Evolutionary conservation across 441 rosid species (phyloP).

Genomic region (Capsella rubella): DNA sequence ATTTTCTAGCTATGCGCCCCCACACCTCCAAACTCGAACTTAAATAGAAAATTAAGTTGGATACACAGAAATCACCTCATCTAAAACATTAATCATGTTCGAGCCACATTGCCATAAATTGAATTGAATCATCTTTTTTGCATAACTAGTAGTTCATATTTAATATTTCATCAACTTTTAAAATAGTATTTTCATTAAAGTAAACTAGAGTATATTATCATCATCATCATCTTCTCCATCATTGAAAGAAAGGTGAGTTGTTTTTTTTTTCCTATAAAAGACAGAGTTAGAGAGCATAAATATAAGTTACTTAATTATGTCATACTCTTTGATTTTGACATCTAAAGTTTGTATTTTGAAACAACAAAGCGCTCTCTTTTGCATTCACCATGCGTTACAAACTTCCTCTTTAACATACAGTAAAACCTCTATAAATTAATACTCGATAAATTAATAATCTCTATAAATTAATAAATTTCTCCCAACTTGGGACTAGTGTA

Average conservation of each 20-base stretch:
- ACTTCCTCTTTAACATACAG: not conserved
- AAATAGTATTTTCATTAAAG: no score
- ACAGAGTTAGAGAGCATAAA: not conserved
- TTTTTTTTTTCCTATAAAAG: not conserved
- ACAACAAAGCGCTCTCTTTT: conserved; percentile 11
- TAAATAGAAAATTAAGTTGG: not conserved
- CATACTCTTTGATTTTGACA: conserved; percentile 18
- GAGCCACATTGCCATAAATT: conserved; percentile 19
- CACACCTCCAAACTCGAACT: conserved; percentile 6
- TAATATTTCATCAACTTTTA: no score
- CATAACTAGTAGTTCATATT: no score
- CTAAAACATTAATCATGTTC: not conserved
- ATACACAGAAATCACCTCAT: not conserved
- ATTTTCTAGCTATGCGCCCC: not conserved
- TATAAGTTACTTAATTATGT: conserved; percentile 16
- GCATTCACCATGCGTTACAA: not conserved
- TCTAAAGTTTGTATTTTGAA: conserved; percentile 25
- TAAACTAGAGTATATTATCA: no score
- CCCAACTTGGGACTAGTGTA: no score
- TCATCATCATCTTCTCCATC: no score
- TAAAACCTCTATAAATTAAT: no score
- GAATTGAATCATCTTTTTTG: not conserved
- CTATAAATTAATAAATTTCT: no score
- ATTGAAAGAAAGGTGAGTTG: not conserved
- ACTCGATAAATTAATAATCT: no score